Evolutionary conservation across 768 basidiomycete species (phyloP).

Genomic region (Tricholoma bakamatsutake): DNA sequence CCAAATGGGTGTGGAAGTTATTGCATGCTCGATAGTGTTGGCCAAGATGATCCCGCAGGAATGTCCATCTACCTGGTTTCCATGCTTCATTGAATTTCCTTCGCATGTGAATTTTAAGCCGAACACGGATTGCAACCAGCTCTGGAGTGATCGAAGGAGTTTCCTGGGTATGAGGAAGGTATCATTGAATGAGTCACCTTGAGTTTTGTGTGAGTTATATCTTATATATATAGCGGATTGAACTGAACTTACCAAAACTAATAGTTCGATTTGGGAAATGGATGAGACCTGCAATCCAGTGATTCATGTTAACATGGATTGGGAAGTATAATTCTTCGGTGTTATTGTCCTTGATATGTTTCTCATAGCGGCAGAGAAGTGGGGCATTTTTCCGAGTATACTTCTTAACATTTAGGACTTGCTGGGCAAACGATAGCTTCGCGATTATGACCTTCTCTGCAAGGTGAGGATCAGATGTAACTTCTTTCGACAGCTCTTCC

Average conservation of each 20-base stretch:
- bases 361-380: not conserved
- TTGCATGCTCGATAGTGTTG: no score
- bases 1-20: no score
- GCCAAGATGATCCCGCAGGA: no score
- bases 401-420: not conserved
- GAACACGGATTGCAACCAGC: conserved; percentile 3
- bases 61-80: no score
- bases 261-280: conserved; percentile 11
- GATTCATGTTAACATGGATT: conserved; percentile 13
- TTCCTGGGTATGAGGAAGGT: not conserved
- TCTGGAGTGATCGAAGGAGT: conserved; percentile 5
- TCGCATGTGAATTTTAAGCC: no score
- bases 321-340: conserved; percentile 10
- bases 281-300: conserved; percentile 15
- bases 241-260: conserved; percentile 6
- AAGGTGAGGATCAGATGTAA: conserved; percentile 3
- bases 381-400: not conserved
- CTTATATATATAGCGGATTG: no score
- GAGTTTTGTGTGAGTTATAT: not conserved
- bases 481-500: conserved; percentile 1
- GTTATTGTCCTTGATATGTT: conserved; percentile 1
- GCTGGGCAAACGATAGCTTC: conserved; percentile 1
- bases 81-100: no score
- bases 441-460: conserved; percentile 4
- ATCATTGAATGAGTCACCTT: not conserved